Evolutionary conservation across 139 green algal genomes (phyloP).

Genomic region (Chlamydomonas incerta): DNA sequence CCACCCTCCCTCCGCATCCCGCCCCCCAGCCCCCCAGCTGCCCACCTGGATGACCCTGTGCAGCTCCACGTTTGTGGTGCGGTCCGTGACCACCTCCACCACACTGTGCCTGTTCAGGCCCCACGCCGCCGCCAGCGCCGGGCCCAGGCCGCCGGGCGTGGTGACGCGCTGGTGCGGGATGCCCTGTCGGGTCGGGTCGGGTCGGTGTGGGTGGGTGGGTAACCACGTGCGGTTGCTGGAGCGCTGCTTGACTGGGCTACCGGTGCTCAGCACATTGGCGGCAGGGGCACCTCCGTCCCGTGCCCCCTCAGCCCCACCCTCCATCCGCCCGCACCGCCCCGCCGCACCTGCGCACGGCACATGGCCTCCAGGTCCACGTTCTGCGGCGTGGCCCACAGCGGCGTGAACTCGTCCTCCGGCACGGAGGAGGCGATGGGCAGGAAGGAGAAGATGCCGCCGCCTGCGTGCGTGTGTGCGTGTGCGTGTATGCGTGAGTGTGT

Average conservation of each 20-base stretch:
- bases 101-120: slow-evolving; percentile 83
- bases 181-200: slow-evolving; percentile 68
- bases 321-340: neutral
- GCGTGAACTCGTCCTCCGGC: slow-evolving; percentile 77
- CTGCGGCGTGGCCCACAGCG: slow-evolving; percentile 94
- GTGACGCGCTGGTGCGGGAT: slow-evolving; percentile 84
- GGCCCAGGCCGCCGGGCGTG: slow-evolving; percentile 60
- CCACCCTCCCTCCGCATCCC: no score
- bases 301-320: no score
- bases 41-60: slow-evolving; percentile 78
- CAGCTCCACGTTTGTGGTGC: slow-evolving; percentile 75
- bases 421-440: slow-evolving; percentile 88
- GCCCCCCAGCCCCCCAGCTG: neutral
- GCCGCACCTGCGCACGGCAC: slow-evolving; percentile 22
- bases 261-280: no score
- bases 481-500: no score
- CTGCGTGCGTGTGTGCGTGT: no score
- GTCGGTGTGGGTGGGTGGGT: no score
- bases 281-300: no score
- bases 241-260: no score
- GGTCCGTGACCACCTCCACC: slow-evolving; percentile 85
- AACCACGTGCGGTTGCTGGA: no score
- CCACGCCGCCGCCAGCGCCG: slow-evolving; percentile 83
- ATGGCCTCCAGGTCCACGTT: slow-evolving; percentile 85
- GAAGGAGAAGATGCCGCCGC: slow-evolving; percentile 98